phyloP scores from a whole-genome alignment of 768 basidiomycete genomes.

The Lentinula raphanica region DNA sequence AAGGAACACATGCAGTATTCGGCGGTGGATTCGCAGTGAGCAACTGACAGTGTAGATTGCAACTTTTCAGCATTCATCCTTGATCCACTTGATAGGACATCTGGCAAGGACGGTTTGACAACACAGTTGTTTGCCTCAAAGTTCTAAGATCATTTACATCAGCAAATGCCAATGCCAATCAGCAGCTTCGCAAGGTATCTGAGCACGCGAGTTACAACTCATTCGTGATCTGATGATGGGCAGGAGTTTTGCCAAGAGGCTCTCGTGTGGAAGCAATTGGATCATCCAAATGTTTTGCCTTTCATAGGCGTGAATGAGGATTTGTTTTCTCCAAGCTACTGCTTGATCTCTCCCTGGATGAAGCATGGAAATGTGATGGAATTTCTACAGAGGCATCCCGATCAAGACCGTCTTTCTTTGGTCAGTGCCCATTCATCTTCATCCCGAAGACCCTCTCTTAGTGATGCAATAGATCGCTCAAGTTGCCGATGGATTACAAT shows the following conservation, averaged over 20 bases:
- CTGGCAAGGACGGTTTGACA: slow-evolving; percentile 1
- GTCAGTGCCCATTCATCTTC: neutral
- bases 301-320: slow-evolving; percentile 17
- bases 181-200: slow-evolving; percentile 4
- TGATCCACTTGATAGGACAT: slow-evolving; percentile 10
- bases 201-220: neutral
- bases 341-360: slow-evolving; percentile 24
- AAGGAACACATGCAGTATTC: neutral
- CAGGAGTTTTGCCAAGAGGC: slow-evolving; percentile 20
- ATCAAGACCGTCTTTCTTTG: neutral
- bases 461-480: neutral
- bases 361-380: slow-evolving; percentile 18
- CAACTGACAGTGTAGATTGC: neutral
- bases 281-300: slow-evolving; percentile 15
- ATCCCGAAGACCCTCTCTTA: neutral
- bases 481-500: slow-evolving; percentile 2
- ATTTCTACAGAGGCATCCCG: slow-evolving; percentile 13
- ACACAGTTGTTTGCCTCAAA: slow-evolving; percentile 6
- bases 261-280: slow-evolving; percentile 16
- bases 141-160: slow-evolving; percentile 9
- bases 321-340: slow-evolving; percentile 13
- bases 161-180: neutral
- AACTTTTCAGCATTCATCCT: neutral
- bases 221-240: neutral
- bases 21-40: slow-evolving; percentile 8